These are phyloP conservation scores for Hondaea fermentalgiana DNA, from an alignment of 108 stramenopile genomes.

Conservation along the genomic window DNA sequence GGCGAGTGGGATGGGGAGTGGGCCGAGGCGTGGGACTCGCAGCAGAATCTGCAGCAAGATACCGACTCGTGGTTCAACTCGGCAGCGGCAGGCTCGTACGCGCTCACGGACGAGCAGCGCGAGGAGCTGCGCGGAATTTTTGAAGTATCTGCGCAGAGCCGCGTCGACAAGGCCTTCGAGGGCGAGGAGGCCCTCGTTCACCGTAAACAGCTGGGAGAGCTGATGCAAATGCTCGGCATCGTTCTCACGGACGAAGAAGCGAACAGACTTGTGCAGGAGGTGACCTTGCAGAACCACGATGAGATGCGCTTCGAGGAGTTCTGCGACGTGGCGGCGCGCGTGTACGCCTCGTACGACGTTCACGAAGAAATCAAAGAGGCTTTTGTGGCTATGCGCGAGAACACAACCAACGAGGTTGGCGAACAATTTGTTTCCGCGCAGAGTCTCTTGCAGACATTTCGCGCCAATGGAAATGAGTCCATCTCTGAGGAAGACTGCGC, in stretches of 20 bases:
- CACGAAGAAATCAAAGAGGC: background rate
- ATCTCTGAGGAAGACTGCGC: background rate
- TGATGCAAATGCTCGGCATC: slow-evolving; percentile 20
- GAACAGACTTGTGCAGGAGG: background rate
- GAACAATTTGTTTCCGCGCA: background rate
- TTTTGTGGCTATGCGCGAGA: background rate
- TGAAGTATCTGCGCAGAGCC: background rate
- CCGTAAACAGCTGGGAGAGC: background rate
- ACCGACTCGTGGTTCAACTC: background rate
- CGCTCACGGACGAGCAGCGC: background rate
- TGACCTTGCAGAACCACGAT: background rate
- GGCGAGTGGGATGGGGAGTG: background rate
- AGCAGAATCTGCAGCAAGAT: background rate
- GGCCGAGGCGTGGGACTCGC: background rate
- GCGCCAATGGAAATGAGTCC: background rate
- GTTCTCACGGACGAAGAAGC: background rate
- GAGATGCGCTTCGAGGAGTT: background rate
- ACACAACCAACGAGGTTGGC: background rate
- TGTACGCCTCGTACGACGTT: background rate
- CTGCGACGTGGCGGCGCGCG: background rate
- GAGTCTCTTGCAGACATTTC: background rate
- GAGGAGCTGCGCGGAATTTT: background rate
- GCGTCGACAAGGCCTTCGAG: background rate
- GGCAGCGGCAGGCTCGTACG: background rate
- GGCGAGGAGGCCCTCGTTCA: background rate